Evolutionary conservation across 2,329 filamentous ascomycete genomes (phyloP).

Genomic region (Clarireedia sp.): DNA sequence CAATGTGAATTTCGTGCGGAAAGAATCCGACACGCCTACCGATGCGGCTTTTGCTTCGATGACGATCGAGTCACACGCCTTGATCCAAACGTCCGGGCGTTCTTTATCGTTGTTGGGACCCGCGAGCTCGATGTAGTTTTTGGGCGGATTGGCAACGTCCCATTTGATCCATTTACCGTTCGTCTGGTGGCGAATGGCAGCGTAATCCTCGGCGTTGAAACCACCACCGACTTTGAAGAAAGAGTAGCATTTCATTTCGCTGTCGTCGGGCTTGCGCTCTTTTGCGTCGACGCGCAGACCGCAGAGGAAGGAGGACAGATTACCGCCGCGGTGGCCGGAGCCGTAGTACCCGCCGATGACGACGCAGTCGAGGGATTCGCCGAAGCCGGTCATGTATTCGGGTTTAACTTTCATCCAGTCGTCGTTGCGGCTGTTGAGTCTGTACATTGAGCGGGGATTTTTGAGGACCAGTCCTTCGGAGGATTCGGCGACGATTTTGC

Average conservation of each 20-base stretch:
- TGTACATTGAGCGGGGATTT: slow-evolving; percentile 81
- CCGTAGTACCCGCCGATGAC: slow-evolving; percentile 92
- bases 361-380: slow-evolving; percentile 83
- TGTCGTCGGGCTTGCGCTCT: slow-evolving; percentile 28
- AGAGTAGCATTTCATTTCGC: slow-evolving; percentile 74
- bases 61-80: slow-evolving; percentile 78
- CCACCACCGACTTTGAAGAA: slow-evolving; percentile 98
- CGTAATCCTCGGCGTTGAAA: slow-evolving; percentile 77
- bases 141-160: slow-evolving; percentile 70
- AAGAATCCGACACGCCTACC: slow-evolving; percentile 66
- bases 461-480: slow-evolving; percentile 91
- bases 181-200: slow-evolving; percentile 71
- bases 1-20: slow-evolving; percentile 68
- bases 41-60: slow-evolving; percentile 83
- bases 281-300: slow-evolving; percentile 61
- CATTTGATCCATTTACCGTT: slow-evolving; percentile 89
- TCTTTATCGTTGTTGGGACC: slow-evolving; percentile 68
- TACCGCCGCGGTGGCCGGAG: slow-evolving; percentile 74
- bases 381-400: slow-evolving; percentile 95
- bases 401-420: slow-evolving; percentile 99
- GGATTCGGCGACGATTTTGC: slow-evolving; percentile 75
- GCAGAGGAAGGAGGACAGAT: slow-evolving; percentile 80
- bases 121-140: slow-evolving; percentile 70
- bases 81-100: slow-evolving; percentile 86
- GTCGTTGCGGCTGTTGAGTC: slow-evolving; percentile 81